Conservation (phyloP, 441 rosid genomes). For the Manihot esculenta region DNA sequence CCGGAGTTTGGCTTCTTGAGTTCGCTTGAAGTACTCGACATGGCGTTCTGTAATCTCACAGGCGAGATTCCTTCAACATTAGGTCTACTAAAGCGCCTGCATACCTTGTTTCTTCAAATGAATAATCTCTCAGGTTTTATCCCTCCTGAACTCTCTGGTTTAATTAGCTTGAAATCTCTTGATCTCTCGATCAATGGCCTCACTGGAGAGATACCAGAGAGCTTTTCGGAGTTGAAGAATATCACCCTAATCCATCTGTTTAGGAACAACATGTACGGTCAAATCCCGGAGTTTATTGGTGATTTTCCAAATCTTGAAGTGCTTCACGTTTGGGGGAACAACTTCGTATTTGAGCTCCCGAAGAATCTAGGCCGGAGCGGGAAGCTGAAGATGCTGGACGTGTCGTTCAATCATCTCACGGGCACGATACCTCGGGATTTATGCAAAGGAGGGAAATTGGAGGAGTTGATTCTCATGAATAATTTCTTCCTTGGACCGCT, state of each 20-base stretch:
- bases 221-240: conserved; percentile 44
- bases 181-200: conserved; percentile 65
- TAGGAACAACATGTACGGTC: conserved; percentile 56
- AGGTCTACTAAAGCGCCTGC: conserved; percentile 49
- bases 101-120: conserved; percentile 66
- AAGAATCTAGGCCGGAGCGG: conserved; percentile 66
- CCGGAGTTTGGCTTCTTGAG: conserved; percentile 66
- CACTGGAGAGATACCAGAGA: conserved; percentile 70
- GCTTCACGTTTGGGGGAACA: conserved; percentile 71
- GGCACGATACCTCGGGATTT: conserved; percentile 65
- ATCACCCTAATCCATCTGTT: conserved; percentile 62
- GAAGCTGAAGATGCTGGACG: conserved; percentile 56
- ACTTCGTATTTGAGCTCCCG: conserved; percentile 67
- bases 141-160: conserved; percentile 63
- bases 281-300: conserved; percentile 62
- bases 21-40: conserved; percentile 54
- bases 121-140: conserved; percentile 64
- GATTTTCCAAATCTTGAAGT: conserved; percentile 65
- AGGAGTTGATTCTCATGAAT: conserved; percentile 49
- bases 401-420: conserved; percentile 62
- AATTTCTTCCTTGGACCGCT: conserved; percentile 73
- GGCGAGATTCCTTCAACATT: conserved; percentile 73
- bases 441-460: conserved; percentile 59
- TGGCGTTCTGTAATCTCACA: conserved; percentile 57
- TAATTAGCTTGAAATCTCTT: conserved; percentile 60